Evolutionary conservation across 768 basidiomycete species (phyloP), one percentile per base, ranked within the genome.

Genomic region (Lactarius trivialis): DNA sequence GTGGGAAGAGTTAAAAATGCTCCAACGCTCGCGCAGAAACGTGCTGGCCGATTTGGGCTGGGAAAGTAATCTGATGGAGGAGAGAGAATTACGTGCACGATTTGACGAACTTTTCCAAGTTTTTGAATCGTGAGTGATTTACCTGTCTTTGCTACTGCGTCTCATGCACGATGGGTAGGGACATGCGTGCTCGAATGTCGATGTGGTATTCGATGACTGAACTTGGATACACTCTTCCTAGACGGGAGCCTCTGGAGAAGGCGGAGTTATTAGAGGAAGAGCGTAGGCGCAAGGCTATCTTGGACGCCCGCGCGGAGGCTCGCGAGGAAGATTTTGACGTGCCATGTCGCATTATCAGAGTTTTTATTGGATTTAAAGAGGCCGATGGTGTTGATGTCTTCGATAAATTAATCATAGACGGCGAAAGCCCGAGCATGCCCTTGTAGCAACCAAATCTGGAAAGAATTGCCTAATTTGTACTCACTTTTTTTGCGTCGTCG

Each of bases 1-100:
- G 85, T 89, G 86, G 86, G 86, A 88, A 64, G 85, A 86, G 58
- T 76, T 89, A 54, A 80, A 81, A 65, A 81, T 85, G 64, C 79
- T 82, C 63, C 77, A 85, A 71, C 76, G 82, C 55, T 85, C 86
- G 67, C 75, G 79, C 58, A 79, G 76, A 51, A 76, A 78, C 7
- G 79, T 83, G 61, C 72, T 88, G 30, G 70, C 74, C 58, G 79
- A 78, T 17, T 78, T 83, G 68, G 86, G 86, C n/a, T 89, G 87
- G 86, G 84, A 87, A 34, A 84, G 80, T 64, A 60, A 50, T 37
- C 17, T 11, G 30, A 30, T 30, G n/a, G 65, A 66, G n/a, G 66
- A 67, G 24, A 51, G 21, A 41, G 65, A 59, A 21, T 58, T 60
- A 24, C 56, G 65, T 34, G 28, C 24, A 24, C 58, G 52, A 39